Conservation (phyloP, 139 green algal species). For the Micractinium sp. region DNA sequence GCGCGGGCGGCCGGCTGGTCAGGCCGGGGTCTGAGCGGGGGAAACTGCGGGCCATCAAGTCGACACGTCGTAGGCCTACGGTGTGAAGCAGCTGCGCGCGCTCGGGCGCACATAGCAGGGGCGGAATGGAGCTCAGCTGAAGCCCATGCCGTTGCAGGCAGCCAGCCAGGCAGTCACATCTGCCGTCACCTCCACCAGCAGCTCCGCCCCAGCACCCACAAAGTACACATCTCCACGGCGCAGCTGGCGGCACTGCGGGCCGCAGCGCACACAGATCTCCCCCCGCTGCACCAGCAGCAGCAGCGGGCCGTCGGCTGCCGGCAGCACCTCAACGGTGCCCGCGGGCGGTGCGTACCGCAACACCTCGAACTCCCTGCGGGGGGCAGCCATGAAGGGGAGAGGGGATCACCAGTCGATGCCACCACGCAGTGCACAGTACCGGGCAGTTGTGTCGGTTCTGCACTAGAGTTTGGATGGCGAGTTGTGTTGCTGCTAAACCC, state of each 20-base stretch:
- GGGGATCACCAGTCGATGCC: neutral
- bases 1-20: no score
- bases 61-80: no score
- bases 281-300: conserved; percentile 44
- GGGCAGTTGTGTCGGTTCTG: no score
- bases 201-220: conserved; percentile 28
- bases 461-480: no score
- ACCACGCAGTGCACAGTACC: no score
- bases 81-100: no score
- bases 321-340: conserved; percentile 5
- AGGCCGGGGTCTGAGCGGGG: no score
- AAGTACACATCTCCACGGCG: conserved; percentile 45
- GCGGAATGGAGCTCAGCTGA: neutral
- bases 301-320: conserved; percentile 19
- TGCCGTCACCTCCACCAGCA: conserved; percentile 8
- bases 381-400: neutral
- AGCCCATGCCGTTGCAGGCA: conserved; percentile 42
- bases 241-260: neutral
- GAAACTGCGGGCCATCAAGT: no score
- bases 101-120: no score
- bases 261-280: neutral
- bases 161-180: conserved; percentile 33
- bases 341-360: conserved; percentile 74
- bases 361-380: conserved; percentile 92
- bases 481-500: no score